A percentile compares a stretch with the other conserved stretches of the same genome.
Evolutionary conservation across 2,329 filamentous ascomycete species (phyloP).

Genomic region (Neonectria punicea): DNA sequence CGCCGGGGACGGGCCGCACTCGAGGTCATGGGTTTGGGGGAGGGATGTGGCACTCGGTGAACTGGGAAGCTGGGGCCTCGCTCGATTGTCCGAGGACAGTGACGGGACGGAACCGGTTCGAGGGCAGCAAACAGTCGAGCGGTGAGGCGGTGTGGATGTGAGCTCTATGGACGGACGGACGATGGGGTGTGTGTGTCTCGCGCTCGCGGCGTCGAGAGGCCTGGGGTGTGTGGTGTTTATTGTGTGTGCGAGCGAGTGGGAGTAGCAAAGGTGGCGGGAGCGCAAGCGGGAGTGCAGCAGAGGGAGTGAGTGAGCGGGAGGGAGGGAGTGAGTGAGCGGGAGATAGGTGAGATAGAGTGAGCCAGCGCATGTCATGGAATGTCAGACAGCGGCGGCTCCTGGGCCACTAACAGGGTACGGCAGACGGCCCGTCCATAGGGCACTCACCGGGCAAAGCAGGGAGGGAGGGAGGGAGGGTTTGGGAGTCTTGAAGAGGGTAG

Average conservation of each 20-base stretch:
- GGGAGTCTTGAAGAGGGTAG: constrained; percentile 24
- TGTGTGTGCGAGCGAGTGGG: constrained; percentile 27
- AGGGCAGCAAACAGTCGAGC: constrained; percentile 32
- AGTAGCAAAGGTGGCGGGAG: constrained; percentile 6
- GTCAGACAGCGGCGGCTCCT: constrained; percentile 38
- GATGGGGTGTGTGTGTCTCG: constrained; percentile 21
- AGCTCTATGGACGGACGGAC: constrained; percentile 3
- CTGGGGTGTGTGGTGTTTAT: constrained; percentile 24
- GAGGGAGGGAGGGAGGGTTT: constrained; percentile 29
- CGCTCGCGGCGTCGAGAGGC: constrained; percentile 6
- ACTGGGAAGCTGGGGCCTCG: constrained; percentile 29
- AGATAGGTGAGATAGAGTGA: background rate
- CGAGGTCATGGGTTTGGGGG: constrained; percentile 41
- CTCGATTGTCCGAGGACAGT: constrained; percentile 34
- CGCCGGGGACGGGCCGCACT: constrained; percentile 33
- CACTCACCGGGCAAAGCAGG: constrained; percentile 34
- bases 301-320: background rate
- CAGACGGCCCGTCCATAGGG: constrained; percentile 41
- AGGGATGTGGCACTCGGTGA: constrained; percentile 46
- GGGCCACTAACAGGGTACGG: constrained; percentile 38
- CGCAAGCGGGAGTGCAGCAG: background rate
- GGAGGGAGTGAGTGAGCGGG: background rate
- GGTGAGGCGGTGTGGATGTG: constrained; percentile 43
- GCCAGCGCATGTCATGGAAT: constrained; percentile 8
- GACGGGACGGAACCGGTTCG: constrained; percentile 11